Percentiles rank a stretch among this genome's conserved stretches.
Evolutionary conservation across 2,329 filamentous ascomycete species (phyloP).

Genomic region (Phaeosphaeriaceae sp.): DNA sequence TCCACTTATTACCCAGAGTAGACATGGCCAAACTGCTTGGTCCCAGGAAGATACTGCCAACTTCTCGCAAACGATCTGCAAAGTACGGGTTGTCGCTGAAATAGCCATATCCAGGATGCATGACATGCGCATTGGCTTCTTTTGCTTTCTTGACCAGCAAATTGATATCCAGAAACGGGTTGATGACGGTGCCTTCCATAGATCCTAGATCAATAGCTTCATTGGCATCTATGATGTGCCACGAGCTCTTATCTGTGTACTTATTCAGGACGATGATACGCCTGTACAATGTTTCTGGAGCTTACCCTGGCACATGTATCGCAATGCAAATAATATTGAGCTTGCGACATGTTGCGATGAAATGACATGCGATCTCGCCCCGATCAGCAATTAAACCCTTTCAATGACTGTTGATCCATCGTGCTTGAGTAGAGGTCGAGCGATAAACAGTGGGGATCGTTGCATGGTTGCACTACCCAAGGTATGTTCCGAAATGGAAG

Average conservation of each 20-base stretch:
- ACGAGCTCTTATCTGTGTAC: slow-evolving; percentile 36
- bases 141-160: slow-evolving; percentile 35
- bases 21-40: slow-evolving; percentile 62
- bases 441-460: slow-evolving; percentile 6
- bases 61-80: slow-evolving; percentile 54
- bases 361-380: slow-evolving; percentile 61
- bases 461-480: background rate
- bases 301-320: slow-evolving; percentile 11
- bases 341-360: slow-evolving; percentile 11
- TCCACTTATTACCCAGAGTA: slow-evolving; percentile 58
- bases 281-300: background rate
- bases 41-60: slow-evolving; percentile 57
- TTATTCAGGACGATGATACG: background rate
- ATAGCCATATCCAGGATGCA: slow-evolving; percentile 68
- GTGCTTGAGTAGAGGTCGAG: slow-evolving; percentile 1
- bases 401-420: slow-evolving; percentile 3
- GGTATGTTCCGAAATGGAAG: background rate
- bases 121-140: slow-evolving; percentile 44
- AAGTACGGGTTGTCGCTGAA: slow-evolving; percentile 61
- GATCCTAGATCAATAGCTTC: slow-evolving; percentile 39
- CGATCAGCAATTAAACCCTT: slow-evolving; percentile 35
- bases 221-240: slow-evolving; percentile 42
- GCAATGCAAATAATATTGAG: slow-evolving; percentile 6
- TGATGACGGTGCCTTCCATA: slow-evolving; percentile 18
- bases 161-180: slow-evolving; percentile 42